A percentile compares a stretch with the other conserved stretches of the same genome.
phyloP scores from a whole-genome alignment of 495 filamentous ascomycete genomes.

The Neurospora terricola region DNA sequence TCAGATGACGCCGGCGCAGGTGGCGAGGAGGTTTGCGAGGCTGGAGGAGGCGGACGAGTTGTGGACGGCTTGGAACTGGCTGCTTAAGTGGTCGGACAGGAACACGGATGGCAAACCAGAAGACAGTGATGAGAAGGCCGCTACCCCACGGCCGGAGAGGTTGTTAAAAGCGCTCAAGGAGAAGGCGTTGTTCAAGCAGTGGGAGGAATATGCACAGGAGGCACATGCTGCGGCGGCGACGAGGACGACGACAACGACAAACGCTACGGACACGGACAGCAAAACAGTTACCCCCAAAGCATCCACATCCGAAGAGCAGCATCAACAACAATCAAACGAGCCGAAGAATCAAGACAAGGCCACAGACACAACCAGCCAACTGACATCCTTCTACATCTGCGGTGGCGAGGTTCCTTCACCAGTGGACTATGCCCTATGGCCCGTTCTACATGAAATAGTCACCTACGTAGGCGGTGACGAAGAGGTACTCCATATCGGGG shows the following conservation, averaged over 20 bases:
- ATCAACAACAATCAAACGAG: not conserved
- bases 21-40: constrained; percentile 26
- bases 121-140: not conserved
- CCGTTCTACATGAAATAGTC: constrained; percentile 52
- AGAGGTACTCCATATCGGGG: constrained; percentile 3
- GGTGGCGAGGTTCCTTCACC: constrained; percentile 45
- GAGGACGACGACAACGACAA: constrained; percentile 24
- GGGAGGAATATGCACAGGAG: constrained; percentile 22
- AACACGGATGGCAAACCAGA: not conserved
- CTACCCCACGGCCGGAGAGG: not conserved
- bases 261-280: not conserved
- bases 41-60: constrained; percentile 31
- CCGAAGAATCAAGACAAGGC: not conserved
- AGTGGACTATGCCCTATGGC: constrained; percentile 66
- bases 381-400: constrained; percentile 35
- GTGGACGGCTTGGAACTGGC: constrained; percentile 23
- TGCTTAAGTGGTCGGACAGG: constrained; percentile 2
- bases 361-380: not conserved
- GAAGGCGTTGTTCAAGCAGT: constrained; percentile 11
- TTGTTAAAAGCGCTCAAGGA: not conserved
- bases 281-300: not conserved
- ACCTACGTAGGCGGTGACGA: constrained; percentile 7
- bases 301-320: not conserved
- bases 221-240: constrained; percentile 36
- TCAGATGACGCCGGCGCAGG: constrained; percentile 18